These are phyloP conservation scores for Knufia fluminis DNA, from an alignment of 2,329 filamentous ascomycete species.

Conservation along the genomic window DNA sequence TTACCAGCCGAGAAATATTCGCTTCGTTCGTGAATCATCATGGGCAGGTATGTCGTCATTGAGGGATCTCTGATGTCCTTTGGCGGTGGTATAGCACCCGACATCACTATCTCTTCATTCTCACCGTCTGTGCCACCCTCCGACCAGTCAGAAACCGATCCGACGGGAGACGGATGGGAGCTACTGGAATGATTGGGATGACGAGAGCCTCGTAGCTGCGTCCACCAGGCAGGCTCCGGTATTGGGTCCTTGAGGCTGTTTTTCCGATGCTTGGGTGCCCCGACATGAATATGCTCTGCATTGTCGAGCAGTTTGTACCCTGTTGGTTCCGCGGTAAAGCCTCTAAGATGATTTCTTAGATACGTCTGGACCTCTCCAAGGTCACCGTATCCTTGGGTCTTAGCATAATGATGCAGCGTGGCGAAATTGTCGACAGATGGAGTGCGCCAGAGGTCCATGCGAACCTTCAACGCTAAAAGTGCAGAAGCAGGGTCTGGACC, in stretches of 20 bases:
- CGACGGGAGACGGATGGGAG: too few relatives aligned
- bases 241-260: neutral
- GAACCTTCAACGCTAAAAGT: constrained; percentile 6
- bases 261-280: too few relatives aligned
- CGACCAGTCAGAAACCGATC: too few relatives aligned
- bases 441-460: constrained; percentile 9
- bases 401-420: constrained; percentile 4
- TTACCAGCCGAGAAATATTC: too few relatives aligned
- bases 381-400: constrained; percentile 9
- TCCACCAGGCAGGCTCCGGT: too few relatives aligned
- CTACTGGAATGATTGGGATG: too few relatives aligned
- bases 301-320: neutral
- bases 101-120: neutral
- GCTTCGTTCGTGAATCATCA: too few relatives aligned
- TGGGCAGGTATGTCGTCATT: neutral
- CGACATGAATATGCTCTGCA: too few relatives aligned
- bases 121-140: neutral
- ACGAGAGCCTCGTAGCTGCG: too few relatives aligned
- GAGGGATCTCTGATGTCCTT: neutral
- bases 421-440: constrained; percentile 1
- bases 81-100: neutral
- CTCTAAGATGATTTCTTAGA: neutral
- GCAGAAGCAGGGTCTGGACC: constrained; percentile 36
- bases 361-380: neutral
- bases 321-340: neutral